Percentiles rank a stretch among this genome's conserved stretches.
phyloP scores from a whole-genome alignment of 2,329 filamentous ascomycete genomes.

The Monosporascus sp. region DNA sequence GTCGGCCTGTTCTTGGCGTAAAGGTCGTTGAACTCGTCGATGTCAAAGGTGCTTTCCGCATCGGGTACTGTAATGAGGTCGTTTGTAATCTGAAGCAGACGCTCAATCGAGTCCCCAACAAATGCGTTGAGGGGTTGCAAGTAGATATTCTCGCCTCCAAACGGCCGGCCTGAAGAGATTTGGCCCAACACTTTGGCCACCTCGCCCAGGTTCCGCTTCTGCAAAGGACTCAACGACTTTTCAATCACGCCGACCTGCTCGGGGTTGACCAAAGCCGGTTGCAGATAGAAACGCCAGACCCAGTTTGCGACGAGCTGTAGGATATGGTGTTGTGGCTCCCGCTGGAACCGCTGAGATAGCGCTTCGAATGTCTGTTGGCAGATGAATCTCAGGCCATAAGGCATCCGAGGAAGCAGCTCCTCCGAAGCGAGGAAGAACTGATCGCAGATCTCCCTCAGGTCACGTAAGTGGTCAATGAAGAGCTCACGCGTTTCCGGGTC shows the following conservation, averaged over 20 bases:
- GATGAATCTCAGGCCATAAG: conserved; percentile 86
- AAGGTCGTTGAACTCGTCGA: conserved; percentile 97
- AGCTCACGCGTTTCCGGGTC: conserved; percentile 87
- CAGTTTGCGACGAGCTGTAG: conserved; percentile 84
- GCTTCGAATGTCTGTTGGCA: conserved; percentile 80
- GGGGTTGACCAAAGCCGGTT: conserved; percentile 81
- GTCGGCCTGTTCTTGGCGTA: conserved; percentile 96
- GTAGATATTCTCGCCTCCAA: conserved; percentile 93
- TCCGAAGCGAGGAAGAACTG: conserved; percentile 81
- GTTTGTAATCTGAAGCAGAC: conserved; percentile 69
- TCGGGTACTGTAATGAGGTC: conserved; percentile 78
- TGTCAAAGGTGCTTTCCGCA: conserved; percentile 89
- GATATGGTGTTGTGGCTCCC: conserved; percentile 70
- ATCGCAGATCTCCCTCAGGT: conserved; percentile 89
- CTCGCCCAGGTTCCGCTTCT: conserved; percentile 87
- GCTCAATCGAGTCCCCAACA: conserved; percentile 75
- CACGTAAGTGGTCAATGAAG: conserved; percentile 91
- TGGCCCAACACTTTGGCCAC: conserved; percentile 90
- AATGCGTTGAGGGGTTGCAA: conserved; percentile 93
- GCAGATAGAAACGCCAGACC: conserved; percentile 91
- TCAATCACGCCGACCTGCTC: conserved; percentile 93
- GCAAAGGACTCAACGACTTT: conserved; percentile 78
- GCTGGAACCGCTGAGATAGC: conserved; percentile 70
- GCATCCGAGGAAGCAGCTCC: conserved; percentile 80
- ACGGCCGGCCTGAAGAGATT: conserved; percentile 79